phyloP scores from a whole-genome alignment of 148 eudicot genomes.

The Rheum nobile region DNA sequence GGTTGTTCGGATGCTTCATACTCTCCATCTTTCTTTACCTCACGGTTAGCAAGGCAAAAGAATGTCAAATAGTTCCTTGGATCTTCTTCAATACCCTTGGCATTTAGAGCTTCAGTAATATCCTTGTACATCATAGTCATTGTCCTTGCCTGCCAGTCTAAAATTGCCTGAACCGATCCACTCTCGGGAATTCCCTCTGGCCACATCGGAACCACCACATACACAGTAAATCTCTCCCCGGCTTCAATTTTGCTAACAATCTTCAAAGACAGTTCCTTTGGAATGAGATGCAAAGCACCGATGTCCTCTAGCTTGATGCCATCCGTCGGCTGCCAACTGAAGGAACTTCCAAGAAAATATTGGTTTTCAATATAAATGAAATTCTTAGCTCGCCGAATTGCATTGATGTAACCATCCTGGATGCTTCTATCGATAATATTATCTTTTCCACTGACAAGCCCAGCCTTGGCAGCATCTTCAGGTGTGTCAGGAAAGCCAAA shows the following conservation, averaged over 20 bases:
- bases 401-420: conserved; percentile 78
- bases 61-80: conserved; percentile 69
- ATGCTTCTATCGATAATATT: conserved; percentile 67
- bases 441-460: conserved; percentile 77
- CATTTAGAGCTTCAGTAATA: conserved; percentile 37
- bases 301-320: conserved; percentile 42
- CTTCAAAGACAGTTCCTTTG: conserved; percentile 68
- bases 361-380: conserved; percentile 73
- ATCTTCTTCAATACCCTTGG: conserved; percentile 55
- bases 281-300: conserved; percentile 59
- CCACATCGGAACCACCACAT: conserved; percentile 71
- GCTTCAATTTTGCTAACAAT: conserved; percentile 68
- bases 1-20: conserved; percentile 59
- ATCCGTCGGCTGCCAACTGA: conserved; percentile 33
- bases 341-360: conserved; percentile 65
- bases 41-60: conserved; percentile 75
- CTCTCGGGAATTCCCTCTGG: conserved; percentile 72
- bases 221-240: conserved; percentile 57
- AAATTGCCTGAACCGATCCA: conserved; percentile 65
- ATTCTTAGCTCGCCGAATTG: conserved; percentile 57
- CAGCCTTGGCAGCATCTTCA: conserved; percentile 64
- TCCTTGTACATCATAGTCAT: conserved; percentile 70
- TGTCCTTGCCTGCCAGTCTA: conserved; percentile 65
- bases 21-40: conserved; percentile 47
- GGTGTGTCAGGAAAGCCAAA: conserved; percentile 77